Evolutionary conservation across 2,329 filamentous ascomycete genomes (phyloP), one percentile per base, ranked within the genome.

Genomic region (Gaeumannomyces sp.): DNA sequence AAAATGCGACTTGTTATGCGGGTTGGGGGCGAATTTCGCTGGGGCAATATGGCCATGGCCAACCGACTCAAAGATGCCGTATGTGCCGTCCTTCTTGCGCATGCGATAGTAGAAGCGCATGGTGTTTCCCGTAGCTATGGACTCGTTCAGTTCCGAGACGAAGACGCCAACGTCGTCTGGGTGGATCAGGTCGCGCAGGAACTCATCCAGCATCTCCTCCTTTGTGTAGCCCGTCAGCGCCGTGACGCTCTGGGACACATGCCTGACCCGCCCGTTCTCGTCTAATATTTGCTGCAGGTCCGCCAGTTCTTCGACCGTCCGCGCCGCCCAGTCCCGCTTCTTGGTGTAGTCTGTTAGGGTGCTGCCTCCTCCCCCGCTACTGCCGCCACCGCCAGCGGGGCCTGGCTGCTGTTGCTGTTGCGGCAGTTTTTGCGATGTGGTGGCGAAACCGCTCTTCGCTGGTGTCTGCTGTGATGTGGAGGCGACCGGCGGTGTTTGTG

Each of bases 261-360:
- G 96, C 66, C 91, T 85, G 70, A 98, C 89, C 68, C 90, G 87
- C 53, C 93, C 92, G 71, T 95, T 89, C 29, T 91, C 86, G 60
- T 92, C 93, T 63, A 98, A 84, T 66, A 98, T 93, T 73, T 96
- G 89, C 64, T 97, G 78, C 70, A 97, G 86, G 76, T 97, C 94
- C 73, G 89, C 91, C 70, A 98, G 81, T 80, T 97, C 93, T 75
- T 96, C 91, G 29, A 97, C 85, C 16, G 97, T 89, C 69, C 91
- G 89, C 74, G 93, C 91, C 22, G 92, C 90, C 94, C 94, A 97
- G 73, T 95, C 85, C 66, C 83, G 79, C 70, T 84, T 77, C 74
- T 86, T 86, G 59, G 83, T 86, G 67, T 86, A 86, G 72, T 86
- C 83, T 66, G 83, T 85, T 68, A 86, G 71, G 22, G 80, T 81